Conservation (phyloP, 352 stramenopile species). For the Phytophthora pinifolia region DNA sequence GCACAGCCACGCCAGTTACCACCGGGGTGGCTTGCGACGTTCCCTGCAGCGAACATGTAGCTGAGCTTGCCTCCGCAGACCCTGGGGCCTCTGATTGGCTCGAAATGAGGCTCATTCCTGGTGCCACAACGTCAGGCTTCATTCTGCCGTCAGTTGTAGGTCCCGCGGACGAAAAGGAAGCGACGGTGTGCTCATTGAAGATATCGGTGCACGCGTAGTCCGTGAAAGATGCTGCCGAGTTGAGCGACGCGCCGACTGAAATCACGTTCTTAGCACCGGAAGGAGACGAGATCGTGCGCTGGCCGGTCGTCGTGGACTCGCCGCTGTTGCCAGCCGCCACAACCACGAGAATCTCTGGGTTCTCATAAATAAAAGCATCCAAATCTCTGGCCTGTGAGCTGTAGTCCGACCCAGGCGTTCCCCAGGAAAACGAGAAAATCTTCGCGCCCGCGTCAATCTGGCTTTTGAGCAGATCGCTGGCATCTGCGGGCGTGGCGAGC, state of each 20-base stretch:
- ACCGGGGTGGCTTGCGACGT: conserved; percentile 80
- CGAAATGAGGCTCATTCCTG: conserved; percentile 80
- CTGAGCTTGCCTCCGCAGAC: conserved; percentile 49
- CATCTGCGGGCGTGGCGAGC: conserved; percentile 64
- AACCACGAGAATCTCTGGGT: conserved; percentile 85
- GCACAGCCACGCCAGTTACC: conserved; percentile 69
- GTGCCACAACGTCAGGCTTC: conserved; percentile 88
- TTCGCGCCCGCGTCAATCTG: conserved; percentile 71
- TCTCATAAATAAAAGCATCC: conserved; percentile 81
- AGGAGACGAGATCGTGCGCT: conserved; percentile 73
- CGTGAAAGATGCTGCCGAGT: conserved; percentile 50
- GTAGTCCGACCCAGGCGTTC: conserved; percentile 75
- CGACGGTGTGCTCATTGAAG: conserved; percentile 76
- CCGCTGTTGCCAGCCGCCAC: conserved; percentile 90
- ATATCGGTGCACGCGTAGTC: conserved; percentile 50
- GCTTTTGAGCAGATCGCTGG: conserved; percentile 55
- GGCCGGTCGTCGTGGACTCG: conserved; percentile 53
- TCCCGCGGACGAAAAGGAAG: conserved; percentile 81
- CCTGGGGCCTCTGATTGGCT: conserved; percentile 63
- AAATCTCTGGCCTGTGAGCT: conserved; percentile 73
- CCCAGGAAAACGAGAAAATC: conserved; percentile 89
- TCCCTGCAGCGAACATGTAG: conserved; percentile 72
- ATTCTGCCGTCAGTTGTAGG: conserved; percentile 81
- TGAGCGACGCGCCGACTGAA: conserved; percentile 79
- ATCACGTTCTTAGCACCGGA: conserved; percentile 86